phyloP scores from a whole-genome alignment of 208 protist species.

The Perkinsela sp. region DNA sequence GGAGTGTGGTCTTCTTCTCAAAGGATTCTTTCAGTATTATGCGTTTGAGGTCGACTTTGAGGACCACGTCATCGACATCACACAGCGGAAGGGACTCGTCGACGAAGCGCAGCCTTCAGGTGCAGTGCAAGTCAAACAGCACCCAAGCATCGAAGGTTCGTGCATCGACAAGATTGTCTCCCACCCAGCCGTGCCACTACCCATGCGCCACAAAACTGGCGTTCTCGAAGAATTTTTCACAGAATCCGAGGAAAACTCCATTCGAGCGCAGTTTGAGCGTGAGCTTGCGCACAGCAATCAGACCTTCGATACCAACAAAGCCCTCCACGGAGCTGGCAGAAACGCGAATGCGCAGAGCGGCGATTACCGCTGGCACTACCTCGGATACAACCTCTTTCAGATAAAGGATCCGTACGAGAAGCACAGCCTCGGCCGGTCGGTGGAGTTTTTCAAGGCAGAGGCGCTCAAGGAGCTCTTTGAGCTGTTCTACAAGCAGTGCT shows the following conservation, averaged over 20 bases:
- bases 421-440: slow-evolving; percentile 31
- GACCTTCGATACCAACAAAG: too few species aligned
- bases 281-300: neutral
- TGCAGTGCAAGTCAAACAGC: neutral
- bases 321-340: too few species aligned
- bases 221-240: neutral
- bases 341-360: neutral
- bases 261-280: neutral
- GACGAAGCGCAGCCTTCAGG: neutral
- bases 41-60: slow-evolving; percentile 16
- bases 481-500: neutral
- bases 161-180: neutral
- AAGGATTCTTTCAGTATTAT: slow-evolving; percentile 25
- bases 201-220: neutral
- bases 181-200: neutral
- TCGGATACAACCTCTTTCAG: slow-evolving; percentile 27
- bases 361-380: slow-evolving; percentile 15
- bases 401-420: slow-evolving; percentile 33
- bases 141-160: neutral
- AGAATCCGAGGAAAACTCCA: neutral
- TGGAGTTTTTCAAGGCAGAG: slow-evolving; percentile 43
- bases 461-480: slow-evolving; percentile 23
- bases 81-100: neutral
- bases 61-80: slow-evolving; percentile 13
- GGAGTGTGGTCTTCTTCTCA: slow-evolving; percentile 6